These are phyloP conservation scores for Dendrobium catenatum DNA, from an alignment of 106 monocot species.

Conservation along the genomic window DNA sequence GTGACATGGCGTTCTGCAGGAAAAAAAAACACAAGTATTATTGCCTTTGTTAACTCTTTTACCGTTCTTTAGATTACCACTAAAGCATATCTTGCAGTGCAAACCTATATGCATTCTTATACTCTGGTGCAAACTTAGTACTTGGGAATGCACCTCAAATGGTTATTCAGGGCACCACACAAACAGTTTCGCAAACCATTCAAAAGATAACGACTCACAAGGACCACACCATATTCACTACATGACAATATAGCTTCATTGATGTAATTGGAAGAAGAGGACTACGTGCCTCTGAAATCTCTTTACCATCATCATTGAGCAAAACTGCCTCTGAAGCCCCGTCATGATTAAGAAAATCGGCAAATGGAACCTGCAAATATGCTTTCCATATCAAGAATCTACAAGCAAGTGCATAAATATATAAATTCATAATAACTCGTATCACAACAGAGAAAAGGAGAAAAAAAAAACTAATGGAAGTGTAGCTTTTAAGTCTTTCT, in stretches of 20 bases:
- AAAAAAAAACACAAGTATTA: no score
- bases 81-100: no score
- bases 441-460: background rate
- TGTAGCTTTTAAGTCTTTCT: background rate
- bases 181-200: background rate
- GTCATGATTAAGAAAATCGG: slow-evolving; percentile 95
- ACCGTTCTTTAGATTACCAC: no score
- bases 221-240: background rate
- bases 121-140: no score
- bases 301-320: slow-evolving; percentile 55
- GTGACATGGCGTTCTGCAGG: background rate
- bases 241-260: background rate
- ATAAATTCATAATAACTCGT: background rate
- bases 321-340: slow-evolving; percentile 48
- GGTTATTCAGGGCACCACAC: no score
- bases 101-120: no score
- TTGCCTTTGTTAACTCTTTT: no score
- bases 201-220: background rate
- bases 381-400: slow-evolving; percentile 7
- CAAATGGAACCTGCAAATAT: slow-evolving; percentile 87
- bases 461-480: background rate
- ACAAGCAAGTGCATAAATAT: background rate
- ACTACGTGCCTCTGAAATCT: slow-evolving; percentile 63
- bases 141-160: no score
- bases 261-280: background rate